Percentiles rank a stretch among this genome's conserved stretches.
Evolutionary conservation across 345 rosid species (phyloP).

Genomic region (Linum trigynum): DNA sequence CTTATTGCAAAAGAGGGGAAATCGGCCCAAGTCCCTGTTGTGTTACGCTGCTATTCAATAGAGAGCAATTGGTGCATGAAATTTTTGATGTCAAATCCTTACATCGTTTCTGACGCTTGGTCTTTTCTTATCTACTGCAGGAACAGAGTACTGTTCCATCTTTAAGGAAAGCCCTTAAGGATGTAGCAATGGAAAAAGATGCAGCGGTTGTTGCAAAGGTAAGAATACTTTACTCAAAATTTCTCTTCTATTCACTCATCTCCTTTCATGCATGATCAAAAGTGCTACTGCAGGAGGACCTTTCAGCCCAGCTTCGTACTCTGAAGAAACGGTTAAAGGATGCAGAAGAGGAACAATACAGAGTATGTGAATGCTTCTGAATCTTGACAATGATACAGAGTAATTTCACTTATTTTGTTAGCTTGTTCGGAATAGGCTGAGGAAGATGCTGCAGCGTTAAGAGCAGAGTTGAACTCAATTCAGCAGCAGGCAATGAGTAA

Average conservation of each 20-base stretch:
- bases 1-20: too few species aligned
- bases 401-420: constrained; percentile 9
- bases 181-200: constrained; percentile 98
- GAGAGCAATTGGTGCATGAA: not conserved
- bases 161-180: constrained; percentile 84
- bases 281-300: constrained; percentile 68
- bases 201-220: constrained; percentile 96
- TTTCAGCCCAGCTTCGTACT: constrained; percentile 82
- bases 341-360: constrained; percentile 87
- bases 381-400: constrained; percentile 5
- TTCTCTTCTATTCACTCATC: not conserved
- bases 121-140: constrained; percentile 29
- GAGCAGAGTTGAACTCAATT: constrained; percentile 79
- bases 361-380: constrained; percentile 36
- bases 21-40: not conserved
- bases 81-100: not conserved
- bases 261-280: constrained; percentile 15
- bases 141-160: constrained; percentile 84
- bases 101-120: not conserved
- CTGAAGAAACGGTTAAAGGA: constrained; percentile 77
- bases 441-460: constrained; percentile 93
- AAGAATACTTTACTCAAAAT: constrained; percentile 2
- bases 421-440: constrained; percentile 55
- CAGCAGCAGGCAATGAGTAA: constrained; percentile 62
- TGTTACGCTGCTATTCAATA: not conserved